Evolutionary conservation across 1,284 basidiomycete genomes (phyloP).

Genomic region (Sporisorium scitamineum): DNA sequence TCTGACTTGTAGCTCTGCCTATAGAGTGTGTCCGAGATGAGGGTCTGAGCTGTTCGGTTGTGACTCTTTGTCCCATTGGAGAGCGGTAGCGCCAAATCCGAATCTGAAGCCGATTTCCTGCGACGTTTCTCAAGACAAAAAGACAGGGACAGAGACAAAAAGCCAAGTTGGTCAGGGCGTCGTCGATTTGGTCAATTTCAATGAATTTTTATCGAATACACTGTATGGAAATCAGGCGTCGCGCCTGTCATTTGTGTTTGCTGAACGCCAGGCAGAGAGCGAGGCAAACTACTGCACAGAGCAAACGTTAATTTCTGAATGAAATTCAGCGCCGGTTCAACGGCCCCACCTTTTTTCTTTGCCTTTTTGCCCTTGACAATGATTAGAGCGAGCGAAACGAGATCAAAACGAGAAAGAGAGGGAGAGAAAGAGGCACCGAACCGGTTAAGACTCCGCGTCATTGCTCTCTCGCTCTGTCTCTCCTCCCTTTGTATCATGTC

Average conservation of each 20-base stretch:
- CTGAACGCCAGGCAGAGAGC: too few species aligned
- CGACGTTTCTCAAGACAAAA: not conserved
- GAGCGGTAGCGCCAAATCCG: not conserved
- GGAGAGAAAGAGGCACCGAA: not conserved
- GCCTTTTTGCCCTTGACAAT: not conserved
- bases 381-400: not conserved
- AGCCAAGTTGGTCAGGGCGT: not conserved
- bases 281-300: too few species aligned
- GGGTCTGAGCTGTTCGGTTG: too few species aligned
- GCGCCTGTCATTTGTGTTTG: not conserved
- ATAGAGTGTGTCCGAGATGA: not conserved
- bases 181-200: not conserved
- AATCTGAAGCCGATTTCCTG: not conserved
- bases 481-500: too few species aligned
- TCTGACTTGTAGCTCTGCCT: not conserved
- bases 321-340: conserved; percentile 4
- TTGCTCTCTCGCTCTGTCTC: too few species aligned
- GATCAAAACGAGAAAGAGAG: not conserved
- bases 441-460: too few species aligned
- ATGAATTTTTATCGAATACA: not conserved
- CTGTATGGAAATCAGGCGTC: not conserved
- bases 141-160: too few species aligned
- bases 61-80: too few species aligned
- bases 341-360: conserved; percentile 1
- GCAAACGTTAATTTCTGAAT: not conserved